Evolutionary conservation across 306 rosid genomes (phyloP).

Genomic region (Prunus mume): DNA sequence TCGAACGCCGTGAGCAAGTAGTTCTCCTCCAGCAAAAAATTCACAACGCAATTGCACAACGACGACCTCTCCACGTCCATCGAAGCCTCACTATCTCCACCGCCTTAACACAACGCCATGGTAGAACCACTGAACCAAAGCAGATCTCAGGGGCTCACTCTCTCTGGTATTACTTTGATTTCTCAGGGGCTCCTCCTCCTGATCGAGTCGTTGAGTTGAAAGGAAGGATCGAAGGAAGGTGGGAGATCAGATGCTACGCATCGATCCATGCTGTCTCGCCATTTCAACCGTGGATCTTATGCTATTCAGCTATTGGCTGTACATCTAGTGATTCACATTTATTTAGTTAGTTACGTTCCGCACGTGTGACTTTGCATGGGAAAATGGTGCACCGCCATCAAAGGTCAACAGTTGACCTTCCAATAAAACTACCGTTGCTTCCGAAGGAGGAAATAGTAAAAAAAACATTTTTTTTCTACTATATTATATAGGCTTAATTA

Average conservation of each 20-base stretch:
- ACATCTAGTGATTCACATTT: neutral
- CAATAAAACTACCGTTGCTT: too few relatives aligned
- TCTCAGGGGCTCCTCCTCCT: neutral
- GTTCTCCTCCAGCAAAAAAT: constrained; percentile 88
- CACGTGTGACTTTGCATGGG: neutral
- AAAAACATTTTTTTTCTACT: too few relatives aligned
- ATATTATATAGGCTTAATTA: too few relatives aligned
- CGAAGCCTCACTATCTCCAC: neutral
- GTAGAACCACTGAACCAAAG: constrained; percentile 16
- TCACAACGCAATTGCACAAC: constrained; percentile 95
- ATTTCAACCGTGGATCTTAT: neutral
- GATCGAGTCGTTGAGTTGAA: neutral
- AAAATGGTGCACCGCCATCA: neutral
- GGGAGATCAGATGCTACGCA: neutral
- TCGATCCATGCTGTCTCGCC: neutral
- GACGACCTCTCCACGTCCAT: constrained; percentile 97
- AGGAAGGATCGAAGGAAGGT: neutral
- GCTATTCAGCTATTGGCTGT: neutral
- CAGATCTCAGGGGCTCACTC: constrained; percentile 21
- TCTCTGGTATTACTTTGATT: constrained; percentile 4
- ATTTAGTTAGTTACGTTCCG: neutral
- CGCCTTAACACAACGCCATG: constrained; percentile 37
- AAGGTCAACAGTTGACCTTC: neutral
- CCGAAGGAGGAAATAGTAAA: too few relatives aligned
- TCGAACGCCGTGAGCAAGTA: constrained; percentile 88